Evolutionary conservation across 106 monocot genomes (phyloP).

Genomic region (Apostasia ramifera): DNA sequence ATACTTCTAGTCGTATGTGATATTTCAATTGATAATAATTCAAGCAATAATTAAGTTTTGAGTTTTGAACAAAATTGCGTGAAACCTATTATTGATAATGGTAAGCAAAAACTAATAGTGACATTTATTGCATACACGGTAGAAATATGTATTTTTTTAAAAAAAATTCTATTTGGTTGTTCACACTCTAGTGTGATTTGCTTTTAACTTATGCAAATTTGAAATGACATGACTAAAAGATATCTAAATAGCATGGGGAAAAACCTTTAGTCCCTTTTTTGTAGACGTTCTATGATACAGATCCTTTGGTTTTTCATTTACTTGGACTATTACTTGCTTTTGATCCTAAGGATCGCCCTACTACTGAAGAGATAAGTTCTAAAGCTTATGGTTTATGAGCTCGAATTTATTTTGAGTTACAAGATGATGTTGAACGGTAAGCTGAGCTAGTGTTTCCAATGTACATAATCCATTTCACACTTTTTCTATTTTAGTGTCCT

Average conservation of each 20-base stretch:
- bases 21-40: too few relatives aligned
- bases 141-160: too few relatives aligned
- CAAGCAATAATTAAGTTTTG: too few relatives aligned
- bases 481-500: background rate
- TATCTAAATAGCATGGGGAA: slow-evolving; percentile 58
- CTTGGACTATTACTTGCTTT: slow-evolving; percentile 60
- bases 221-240: slow-evolving; percentile 65
- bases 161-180: too few relatives aligned
- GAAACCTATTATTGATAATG: too few relatives aligned
- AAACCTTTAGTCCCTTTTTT: slow-evolving; percentile 47
- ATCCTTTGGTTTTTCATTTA: slow-evolving; percentile 52
- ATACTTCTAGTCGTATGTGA: too few relatives aligned
- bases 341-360: slow-evolving; percentile 68
- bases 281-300: slow-evolving; percentile 46
- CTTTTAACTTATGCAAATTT: slow-evolving; percentile 23
- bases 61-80: too few relatives aligned
- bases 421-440: background rate
- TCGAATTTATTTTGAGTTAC: background rate
- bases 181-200: too few relatives aligned
- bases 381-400: background rate
- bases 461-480: background rate
- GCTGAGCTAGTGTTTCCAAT: background rate
- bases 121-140: too few relatives aligned
- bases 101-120: too few relatives aligned
- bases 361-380: slow-evolving; percentile 52